Evolutionary conservation across 2,329 filamentous ascomycete species (phyloP).

Genomic region (Colletotrichum liaoningense): DNA sequence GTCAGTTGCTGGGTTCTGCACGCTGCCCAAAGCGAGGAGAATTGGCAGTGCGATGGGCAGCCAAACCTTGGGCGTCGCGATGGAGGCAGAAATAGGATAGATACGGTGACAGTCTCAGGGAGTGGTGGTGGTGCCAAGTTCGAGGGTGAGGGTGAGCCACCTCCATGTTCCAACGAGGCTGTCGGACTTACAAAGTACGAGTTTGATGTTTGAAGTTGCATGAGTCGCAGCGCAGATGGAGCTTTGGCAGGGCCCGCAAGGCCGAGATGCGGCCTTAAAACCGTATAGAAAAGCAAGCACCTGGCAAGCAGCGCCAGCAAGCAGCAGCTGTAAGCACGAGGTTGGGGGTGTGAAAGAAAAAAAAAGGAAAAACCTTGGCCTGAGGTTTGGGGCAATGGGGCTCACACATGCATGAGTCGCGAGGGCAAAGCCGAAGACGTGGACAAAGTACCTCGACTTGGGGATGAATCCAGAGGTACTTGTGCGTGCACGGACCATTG

Average conservation of each 20-base stretch:
- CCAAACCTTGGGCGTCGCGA: constrained; percentile 4
- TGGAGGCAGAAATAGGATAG: not conserved
- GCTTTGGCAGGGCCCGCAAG: constrained; percentile 16
- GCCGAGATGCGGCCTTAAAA: constrained; percentile 28
- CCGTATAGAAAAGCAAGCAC: not conserved
- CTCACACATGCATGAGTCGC: constrained; percentile 34
- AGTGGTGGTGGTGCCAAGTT: constrained; percentile 10
- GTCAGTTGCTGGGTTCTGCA: not conserved
- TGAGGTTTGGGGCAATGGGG: not conserved
- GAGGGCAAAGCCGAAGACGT: constrained; percentile 7
- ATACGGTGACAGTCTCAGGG: not conserved
- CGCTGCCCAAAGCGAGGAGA: constrained; percentile 6
- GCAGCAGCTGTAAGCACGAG: not conserved
- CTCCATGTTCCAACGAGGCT: constrained; percentile 17
- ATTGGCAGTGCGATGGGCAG: not conserved
- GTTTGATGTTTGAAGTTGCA: constrained; percentile 30
- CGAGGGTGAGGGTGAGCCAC: not conserved
- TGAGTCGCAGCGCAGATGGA: constrained; percentile 31
- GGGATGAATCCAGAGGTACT: constrained; percentile 22
- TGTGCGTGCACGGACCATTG: constrained; percentile 19
- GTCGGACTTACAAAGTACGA: constrained; percentile 1
- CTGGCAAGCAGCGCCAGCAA: not conserved
- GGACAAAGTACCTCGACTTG: constrained; percentile 30
- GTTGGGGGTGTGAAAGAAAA: not conserved
- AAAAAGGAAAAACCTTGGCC: constrained; percentile 16